Base-by-base conservation (phyloP, 176 grass and related monocot species). In the Melocanna baccifera region DNA sequence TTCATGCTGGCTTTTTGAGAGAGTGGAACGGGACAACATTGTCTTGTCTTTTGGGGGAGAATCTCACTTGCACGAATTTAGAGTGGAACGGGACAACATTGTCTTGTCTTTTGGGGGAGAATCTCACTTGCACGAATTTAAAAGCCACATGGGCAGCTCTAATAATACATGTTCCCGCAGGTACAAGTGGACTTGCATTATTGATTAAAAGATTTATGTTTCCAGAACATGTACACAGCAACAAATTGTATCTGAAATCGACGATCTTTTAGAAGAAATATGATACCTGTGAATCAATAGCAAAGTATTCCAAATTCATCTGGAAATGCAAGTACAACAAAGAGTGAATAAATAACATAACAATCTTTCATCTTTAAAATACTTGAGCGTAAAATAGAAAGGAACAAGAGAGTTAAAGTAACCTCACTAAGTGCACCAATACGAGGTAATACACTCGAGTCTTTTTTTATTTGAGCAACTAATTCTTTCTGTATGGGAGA, bases 221-320 rank as follows among this genome's bases (percentile, higher is more conserved):
- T 23, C 13, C 22, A 50, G 64, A 83, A 64, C 34, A n/a, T 68
- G 40, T 76, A 77, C 20, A 76, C 12, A 81, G 16, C 23, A 56
- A 76, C 18, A 85, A 53, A 75, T 18, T 39, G 12, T 52, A 72
- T 50, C 28, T 45, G 45, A 71, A 79, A 62, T 43, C 7, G 18
- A 82, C 43, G 1, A 37, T 71, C 55, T 69, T 81, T 53, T 37
- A 36, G n/a, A 53, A 66, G 34, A 9, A 64, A 72, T 62, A 75
- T 76, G 65, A 51, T 98, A 98, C 96, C 96, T 98, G 96, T 51
- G 89, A 93, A 90, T 98, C 96, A 85, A 98, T 94, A 79, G 96
- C 80, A 89, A 98, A 98, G 68, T 98, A 98, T 83, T 98, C 96
- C 96, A 98, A 92, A 85, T 98, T 98, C 89, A 93, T 93, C 96